Evolutionary conservation across 2,329 filamentous ascomycete genomes (phyloP), one percentile per base, ranked within the genome.

Genomic region (Diaporthe citrichinensis): DNA sequence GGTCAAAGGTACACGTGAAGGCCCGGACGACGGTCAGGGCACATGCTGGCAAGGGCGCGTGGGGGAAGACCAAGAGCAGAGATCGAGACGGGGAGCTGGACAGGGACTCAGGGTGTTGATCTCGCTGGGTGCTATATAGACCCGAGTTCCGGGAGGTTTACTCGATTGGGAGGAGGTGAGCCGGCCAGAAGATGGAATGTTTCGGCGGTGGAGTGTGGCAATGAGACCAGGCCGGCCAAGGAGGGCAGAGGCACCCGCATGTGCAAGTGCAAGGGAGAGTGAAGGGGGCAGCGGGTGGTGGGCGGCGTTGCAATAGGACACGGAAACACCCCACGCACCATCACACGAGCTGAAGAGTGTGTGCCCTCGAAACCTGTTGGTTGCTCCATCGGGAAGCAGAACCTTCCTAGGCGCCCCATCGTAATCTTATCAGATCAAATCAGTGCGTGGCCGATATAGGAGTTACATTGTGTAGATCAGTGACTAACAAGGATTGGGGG

Each of bases 381-480:
- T 46, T 23, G 25, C 53, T 59, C 53, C 68, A 58, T 71, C 53
- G 68, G 34, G 49, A 34, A 59, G 68, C 28, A 71, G 68, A 59
- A 23, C 68, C 34, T 71, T 71, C 28, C 55, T 41, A 61, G 69
- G 55, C 31, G 69, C 17, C 69, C 55, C 41, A 39, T 44, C 57
- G 55, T 72, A 72, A 72, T 72, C 69, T 72, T 72, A 72, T 72
- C 69, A 72, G 69, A 72, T 72, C 34, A 61, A 61, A 71, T 71
- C 68, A 71, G 68, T 59, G 15, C 39, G 25, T 46, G 53, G 68
- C 53, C 69, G 68, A 71, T 71, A 59, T 71, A 61, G 69, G 69
- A 72, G 69, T 72, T 23, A 9, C 57, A 39, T 61, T 31, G 41
- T 28, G 69, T 44, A 72, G 69, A 61, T 61, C 69, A 72, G 15